Evolutionary conservation across 805 yeast genomes (phyloP).

Genomic region (Zygotorulaspora florentina): DNA sequence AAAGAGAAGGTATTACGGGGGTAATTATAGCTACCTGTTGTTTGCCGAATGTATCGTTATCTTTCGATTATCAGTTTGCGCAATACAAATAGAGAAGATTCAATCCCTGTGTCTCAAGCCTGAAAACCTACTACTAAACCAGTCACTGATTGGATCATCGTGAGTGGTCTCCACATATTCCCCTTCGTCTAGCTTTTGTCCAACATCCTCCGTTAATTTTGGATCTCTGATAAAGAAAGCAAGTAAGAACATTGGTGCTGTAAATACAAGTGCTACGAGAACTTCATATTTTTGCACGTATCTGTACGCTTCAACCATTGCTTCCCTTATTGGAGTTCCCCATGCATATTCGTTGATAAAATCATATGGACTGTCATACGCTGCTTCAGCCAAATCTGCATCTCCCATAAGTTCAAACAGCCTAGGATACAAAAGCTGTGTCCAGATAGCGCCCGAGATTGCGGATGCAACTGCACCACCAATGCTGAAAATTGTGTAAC

Average conservation of each 20-base stretch:
- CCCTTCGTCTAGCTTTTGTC: slow-evolving; percentile 23
- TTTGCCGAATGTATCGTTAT: too few relatives aligned
- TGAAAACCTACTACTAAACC: slow-evolving; percentile 9
- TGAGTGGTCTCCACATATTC: slow-evolving; percentile 19
- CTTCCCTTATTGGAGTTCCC: slow-evolving; percentile 54
- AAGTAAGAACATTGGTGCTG: slow-evolving; percentile 41
- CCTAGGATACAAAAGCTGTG: slow-evolving; percentile 42
- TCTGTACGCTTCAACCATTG: slow-evolving; percentile 51
- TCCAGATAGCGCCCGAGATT: slow-evolving; percentile 69
- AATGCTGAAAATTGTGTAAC: slow-evolving; percentile 53
- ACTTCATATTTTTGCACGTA: slow-evolving; percentile 51
- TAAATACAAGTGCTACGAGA: slow-evolving; percentile 45
- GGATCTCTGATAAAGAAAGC: slow-evolving; percentile 52
- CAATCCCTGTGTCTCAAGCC: slow-evolving; percentile 6
- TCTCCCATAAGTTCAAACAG: slow-evolving; percentile 41
- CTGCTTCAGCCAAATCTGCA: slow-evolving; percentile 35
- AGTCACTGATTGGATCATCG: slow-evolving; percentile 20
- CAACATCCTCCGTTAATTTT: slow-evolving; percentile 34
- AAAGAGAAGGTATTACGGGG: too few relatives aligned
- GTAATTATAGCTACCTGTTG: too few relatives aligned
- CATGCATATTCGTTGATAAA: slow-evolving; percentile 46
- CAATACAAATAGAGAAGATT: slow-evolving; percentile 7
- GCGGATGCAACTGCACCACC: slow-evolving; percentile 63
- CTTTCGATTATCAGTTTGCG: too few relatives aligned
- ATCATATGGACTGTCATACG: slow-evolving; percentile 48